A percentile compares a stretch with the other conserved stretches of the same genome.
Conservation (phyloP, 306 rosid genomes). For the peach (Prunus persica) region Prunus_persica_NCBIv2 NC_034016.1:20259501-20260000, state of each 20-base stretch:
- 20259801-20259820: background rate
- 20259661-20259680: slow-evolving; percentile 16
- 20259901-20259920: slow-evolving; percentile 52
- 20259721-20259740: slow-evolving; percentile 51
- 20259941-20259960: slow-evolving; percentile 47
- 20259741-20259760: background rate
- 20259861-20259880: slow-evolving; percentile 38
- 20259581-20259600: slow-evolving; percentile 30
- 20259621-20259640: slow-evolving; percentile 10
- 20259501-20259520: slow-evolving; percentile 5
- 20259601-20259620: slow-evolving; percentile 30
- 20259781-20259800: background rate
- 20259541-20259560: slow-evolving; percentile 34
- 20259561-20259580: slow-evolving; percentile 22
- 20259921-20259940: slow-evolving; percentile 61
- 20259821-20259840: slow-evolving; percentile 24
- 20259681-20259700: slow-evolving; percentile 35
- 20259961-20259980: slow-evolving; percentile 62
- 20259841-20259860: slow-evolving; percentile 69
- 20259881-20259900: slow-evolving; percentile 45
- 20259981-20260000: slow-evolving; percentile 40
- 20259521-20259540: background rate
- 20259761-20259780: background rate
- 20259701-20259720: slow-evolving; percentile 56
- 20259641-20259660: slow-evolving; percentile 58